These are phyloP conservation scores for Ophiocordyceps camponoti-saundersi DNA, from an alignment of 2,329 filamentous ascomycete species.

Conservation along the genomic window DNA sequence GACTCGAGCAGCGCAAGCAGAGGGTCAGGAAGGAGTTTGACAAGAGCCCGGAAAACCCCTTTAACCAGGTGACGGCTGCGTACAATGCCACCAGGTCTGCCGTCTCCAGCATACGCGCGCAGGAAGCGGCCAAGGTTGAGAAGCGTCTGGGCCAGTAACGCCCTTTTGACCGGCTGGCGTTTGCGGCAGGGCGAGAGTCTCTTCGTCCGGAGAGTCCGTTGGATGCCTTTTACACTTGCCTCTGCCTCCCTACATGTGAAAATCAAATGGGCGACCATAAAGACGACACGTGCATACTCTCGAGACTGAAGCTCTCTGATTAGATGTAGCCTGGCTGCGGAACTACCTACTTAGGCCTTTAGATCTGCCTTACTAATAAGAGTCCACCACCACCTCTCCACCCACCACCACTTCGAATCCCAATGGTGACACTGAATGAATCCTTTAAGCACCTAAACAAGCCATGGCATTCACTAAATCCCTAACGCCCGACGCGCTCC, in stretches of 20 bases:
- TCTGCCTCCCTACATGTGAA: too few species aligned
- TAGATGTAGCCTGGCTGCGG: too few species aligned
- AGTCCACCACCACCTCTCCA: too few species aligned
- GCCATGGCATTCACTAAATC: background rate
- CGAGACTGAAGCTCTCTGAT: too few species aligned
- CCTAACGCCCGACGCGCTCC: conserved; percentile 23
- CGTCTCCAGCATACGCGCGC: conserved; percentile 42
- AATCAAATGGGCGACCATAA: too few species aligned
- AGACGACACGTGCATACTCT: too few species aligned
- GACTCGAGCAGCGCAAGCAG: conserved; percentile 71
- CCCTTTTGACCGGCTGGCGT: background rate
- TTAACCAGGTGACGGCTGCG: conserved; percentile 63
- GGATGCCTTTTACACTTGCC: too few species aligned
- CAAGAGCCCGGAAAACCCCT: conserved; percentile 86
- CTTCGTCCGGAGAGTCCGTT: too few species aligned
- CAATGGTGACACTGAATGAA: background rate
- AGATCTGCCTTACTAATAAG: too few species aligned
- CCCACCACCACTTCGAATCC: background rate
- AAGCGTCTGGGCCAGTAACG: conserved; percentile 34
- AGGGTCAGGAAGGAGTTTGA: conserved; percentile 84
- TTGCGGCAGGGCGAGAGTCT: background rate
- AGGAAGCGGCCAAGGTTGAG: conserved; percentile 63
- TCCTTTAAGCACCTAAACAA: background rate
- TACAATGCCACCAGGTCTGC: conserved; percentile 75
- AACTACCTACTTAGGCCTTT: too few species aligned